Evolutionary conservation across 2,329 filamentous ascomycete species (phyloP).

Genomic region (Venturia carpophila): DNA sequence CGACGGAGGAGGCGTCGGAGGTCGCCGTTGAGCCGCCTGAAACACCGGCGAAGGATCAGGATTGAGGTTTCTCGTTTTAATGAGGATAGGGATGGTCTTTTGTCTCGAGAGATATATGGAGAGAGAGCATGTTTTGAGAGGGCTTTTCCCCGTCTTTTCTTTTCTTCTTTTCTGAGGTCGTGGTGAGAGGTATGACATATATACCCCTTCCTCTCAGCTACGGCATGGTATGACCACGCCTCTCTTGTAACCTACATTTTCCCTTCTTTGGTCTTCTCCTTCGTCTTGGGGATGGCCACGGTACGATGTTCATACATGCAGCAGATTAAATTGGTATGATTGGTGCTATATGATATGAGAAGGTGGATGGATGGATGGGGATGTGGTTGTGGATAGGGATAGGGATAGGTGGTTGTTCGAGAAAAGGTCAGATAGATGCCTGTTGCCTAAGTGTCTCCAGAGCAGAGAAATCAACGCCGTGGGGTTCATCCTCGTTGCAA

Average conservation of each 20-base stretch:
- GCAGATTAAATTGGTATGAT: neutral
- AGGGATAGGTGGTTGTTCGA: neutral
- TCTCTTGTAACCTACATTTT: neutral
- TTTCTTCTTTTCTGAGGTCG: no score
- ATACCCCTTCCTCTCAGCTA: neutral
- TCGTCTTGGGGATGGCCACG: neutral
- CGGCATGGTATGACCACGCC: neutral
- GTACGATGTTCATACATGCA: neutral
- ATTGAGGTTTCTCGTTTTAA: neutral
- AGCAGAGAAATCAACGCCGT: no score
- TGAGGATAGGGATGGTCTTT: neutral
- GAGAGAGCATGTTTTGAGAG: neutral
- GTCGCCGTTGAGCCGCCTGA: neutral
- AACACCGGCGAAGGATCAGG: neutral
- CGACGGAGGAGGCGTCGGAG: neutral
- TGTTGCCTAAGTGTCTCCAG: no score
- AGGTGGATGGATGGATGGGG: neutral
- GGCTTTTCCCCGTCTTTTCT: neutral
- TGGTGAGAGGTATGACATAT: neutral
- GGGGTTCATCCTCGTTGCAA: no score
- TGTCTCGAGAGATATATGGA: no score
- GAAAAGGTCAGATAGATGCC: no score
- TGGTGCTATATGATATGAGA: neutral
- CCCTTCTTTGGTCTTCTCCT: neutral
- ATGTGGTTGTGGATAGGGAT: neutral